phyloP scores from a whole-genome alignment of 352 stramenopile genomes.

The Globisporangium ultimum region DNA sequence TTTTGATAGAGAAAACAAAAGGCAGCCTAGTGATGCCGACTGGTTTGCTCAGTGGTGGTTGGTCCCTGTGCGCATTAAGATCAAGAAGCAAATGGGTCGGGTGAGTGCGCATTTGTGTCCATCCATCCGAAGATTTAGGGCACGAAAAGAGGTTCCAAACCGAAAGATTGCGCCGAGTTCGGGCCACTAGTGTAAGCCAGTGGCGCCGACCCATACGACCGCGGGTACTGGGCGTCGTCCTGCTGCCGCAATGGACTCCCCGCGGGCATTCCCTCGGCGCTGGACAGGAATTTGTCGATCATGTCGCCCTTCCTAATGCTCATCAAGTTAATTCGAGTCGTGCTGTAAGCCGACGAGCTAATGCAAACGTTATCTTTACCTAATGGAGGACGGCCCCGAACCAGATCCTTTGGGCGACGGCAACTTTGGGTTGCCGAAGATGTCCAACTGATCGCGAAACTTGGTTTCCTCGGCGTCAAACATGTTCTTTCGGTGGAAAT shows the following conservation, averaged over 20 bases:
- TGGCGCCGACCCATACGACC: constrained; percentile 5
- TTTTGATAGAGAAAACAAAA: too few relatives aligned
- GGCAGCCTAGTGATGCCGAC: background rate
- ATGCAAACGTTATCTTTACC: background rate
- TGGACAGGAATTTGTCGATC: constrained; percentile 47
- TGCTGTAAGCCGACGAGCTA: too few relatives aligned
- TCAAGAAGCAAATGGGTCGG: too few relatives aligned
- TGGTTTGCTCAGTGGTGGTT: background rate
- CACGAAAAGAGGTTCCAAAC: background rate
- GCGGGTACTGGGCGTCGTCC: background rate
- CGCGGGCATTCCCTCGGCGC: constrained; percentile 7
- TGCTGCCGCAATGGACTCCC: background rate
- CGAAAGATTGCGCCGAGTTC: background rate
- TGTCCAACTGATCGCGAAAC: constrained; percentile 47
- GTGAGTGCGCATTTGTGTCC: too few relatives aligned
- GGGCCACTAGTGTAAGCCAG: background rate
- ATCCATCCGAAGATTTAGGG: too few relatives aligned
- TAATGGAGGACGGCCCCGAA: background rate
- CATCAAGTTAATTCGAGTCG: too few relatives aligned
- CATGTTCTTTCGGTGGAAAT: constrained; percentile 50
- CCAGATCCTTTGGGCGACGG: constrained; percentile 17
- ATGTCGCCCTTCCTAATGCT: constrained; percentile 25
- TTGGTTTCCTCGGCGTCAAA: constrained; percentile 59
- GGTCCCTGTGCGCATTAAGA: background rate
- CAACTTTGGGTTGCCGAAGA: constrained; percentile 58